Base-by-base conservation (phyloP, 2,329 filamentous ascomycete species). In the Bipolaris sorokiniana region DNA sequence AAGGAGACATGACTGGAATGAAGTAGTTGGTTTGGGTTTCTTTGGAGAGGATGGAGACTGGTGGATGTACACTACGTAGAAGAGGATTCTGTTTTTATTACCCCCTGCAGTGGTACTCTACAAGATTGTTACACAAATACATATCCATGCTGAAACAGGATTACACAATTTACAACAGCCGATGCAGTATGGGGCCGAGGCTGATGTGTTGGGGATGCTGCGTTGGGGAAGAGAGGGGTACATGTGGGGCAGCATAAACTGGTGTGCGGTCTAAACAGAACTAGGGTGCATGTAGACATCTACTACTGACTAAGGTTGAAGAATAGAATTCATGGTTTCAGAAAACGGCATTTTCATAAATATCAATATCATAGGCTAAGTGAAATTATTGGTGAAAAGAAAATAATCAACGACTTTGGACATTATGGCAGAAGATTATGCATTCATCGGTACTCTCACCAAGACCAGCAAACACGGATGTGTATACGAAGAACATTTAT, bases 351-450 rank as follows among this genome's bases (percentile, higher is more conserved):
- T 26, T 26, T 7, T 26, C 6, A 26, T 26, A 7, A 26, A 26
- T 2, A 7, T 26, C 23, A 7, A 26, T 26, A 26, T 26, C 23
- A 26, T 26, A 26, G 23, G 23, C 23, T 20, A 7, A 36, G 18
- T 10, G 5, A 37, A 7, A 36, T 34, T 15, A 56, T 13, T 7
- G 7, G 42, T n/a, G 15, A 20, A 45, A 16, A 9, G 2, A 31
- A 28, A 28, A 9, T 2, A 28, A 28, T 2, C 2, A 16, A 45
- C 5, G 1, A 44, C 15, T 5, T 45, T 16, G 10, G 10, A 3
- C 36, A 54, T 4, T 1, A 73, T 73, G 70, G 11, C 59, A 20
- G 66, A 73, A n/a, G 65, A 67, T 26, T 70, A 68, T 47, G 71
- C 69, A 18, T 73, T 72, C 61, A 73, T 73, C 16, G 71, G 71